Percentiles rank a stretch among this genome's conserved stretches.
These are phyloP conservation scores for Penicillium silybi DNA, from an alignment of 495 filamentous ascomycete species.

Conservation along the genomic window DNA sequence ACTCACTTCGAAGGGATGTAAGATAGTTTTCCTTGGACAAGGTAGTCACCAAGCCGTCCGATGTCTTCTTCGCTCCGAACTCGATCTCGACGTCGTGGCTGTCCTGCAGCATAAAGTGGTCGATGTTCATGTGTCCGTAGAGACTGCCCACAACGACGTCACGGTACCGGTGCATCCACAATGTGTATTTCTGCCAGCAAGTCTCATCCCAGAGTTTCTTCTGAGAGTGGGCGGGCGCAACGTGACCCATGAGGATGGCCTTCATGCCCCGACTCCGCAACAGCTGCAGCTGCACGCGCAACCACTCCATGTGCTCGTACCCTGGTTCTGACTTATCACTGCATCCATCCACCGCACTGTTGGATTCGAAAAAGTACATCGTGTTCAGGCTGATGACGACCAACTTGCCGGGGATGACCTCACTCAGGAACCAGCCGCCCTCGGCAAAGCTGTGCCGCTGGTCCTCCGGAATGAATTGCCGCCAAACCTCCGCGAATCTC, in stretches of 20 bases:
- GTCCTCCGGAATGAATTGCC: constrained; percentile 82
- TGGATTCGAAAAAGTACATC: constrained; percentile 90
- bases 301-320: constrained; percentile 94
- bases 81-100: constrained; percentile 63
- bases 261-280: constrained; percentile 85
- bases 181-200: constrained; percentile 96
- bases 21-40: constrained; percentile 73
- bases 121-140: constrained; percentile 98
- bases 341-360: constrained; percentile 90
- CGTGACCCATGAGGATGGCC: constrained; percentile 90
- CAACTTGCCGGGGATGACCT: constrained; percentile 83
- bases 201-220: constrained; percentile 90
- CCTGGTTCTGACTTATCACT: constrained; percentile 72
- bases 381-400: constrained; percentile 96
- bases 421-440: constrained; percentile 90
- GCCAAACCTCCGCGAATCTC: constrained; percentile 71
- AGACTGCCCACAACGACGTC: constrained; percentile 77
- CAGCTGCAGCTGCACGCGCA: constrained; percentile 84
- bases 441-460: constrained; percentile 88
- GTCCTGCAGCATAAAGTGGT: constrained; percentile 95
- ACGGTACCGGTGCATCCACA: constrained; percentile 85
- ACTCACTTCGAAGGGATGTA: constrained; percentile 67
- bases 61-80: constrained; percentile 2
- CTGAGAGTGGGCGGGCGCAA: constrained; percentile 80
- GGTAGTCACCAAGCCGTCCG: constrained; percentile 43